phyloP scores from a whole-genome alignment of 805 yeast genomes.

The Lachancea sp. region DNA sequence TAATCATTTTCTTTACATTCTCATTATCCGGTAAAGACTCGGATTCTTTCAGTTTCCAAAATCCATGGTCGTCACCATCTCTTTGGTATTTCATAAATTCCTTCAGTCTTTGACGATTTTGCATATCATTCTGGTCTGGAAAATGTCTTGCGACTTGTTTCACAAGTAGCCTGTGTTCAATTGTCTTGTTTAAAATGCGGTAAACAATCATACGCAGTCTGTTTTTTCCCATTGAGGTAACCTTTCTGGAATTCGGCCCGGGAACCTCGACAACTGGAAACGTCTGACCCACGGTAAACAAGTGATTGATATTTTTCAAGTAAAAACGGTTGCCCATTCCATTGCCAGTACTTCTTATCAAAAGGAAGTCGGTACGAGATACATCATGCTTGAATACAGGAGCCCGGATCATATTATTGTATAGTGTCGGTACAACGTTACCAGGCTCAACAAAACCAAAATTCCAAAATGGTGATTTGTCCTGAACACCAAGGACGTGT shows the following conservation, averaged over 20 bases:
- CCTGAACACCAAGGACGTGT: constrained; percentile 91
- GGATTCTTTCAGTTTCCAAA: constrained; percentile 76
- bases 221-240: constrained; percentile 86
- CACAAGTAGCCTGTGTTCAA: constrained; percentile 69
- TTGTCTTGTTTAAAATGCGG: constrained; percentile 71
- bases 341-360: constrained; percentile 73
- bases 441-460: constrained; percentile 96
- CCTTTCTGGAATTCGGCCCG: constrained; percentile 95
- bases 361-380: constrained; percentile 69
- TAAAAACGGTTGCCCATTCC: constrained; percentile 67
- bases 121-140: constrained; percentile 97
- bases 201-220: constrained; percentile 90
- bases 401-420: constrained; percentile 86
- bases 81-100: constrained; percentile 98
- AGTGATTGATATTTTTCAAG: constrained; percentile 58
- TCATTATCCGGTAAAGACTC: constrained; percentile 70
- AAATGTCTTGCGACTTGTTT: constrained; percentile 86
- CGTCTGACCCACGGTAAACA: constrained; percentile 86
- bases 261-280: constrained; percentile 94
- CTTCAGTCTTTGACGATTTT: constrained; percentile 87
- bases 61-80: constrained; percentile 89
- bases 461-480: constrained; percentile 96
- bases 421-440: constrained; percentile 84
- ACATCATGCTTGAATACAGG: constrained; percentile 88
- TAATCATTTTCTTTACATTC: constrained; percentile 69